Base-by-base conservation (phyloP, 78 protist genomes). In the Dictyostelium firmibasis region DNA sequence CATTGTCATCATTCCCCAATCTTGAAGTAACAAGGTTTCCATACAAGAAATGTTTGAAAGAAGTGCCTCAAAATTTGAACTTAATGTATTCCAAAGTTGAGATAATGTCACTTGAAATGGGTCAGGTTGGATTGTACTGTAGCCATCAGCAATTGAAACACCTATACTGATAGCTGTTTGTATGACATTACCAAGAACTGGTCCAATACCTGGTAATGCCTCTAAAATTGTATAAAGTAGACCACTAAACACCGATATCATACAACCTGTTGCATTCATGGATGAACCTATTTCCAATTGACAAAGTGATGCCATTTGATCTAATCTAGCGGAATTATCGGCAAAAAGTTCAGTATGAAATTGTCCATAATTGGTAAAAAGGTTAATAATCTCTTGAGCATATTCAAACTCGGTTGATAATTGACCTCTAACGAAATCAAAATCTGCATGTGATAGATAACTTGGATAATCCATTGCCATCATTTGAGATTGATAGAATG, bases 1-100 rank as follows among this genome's bases (percentile, higher is more conserved):
- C 11, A 43, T 14, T 53, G 10, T 29, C 85, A 81, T 81, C 85
- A 31, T 81, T 27, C 85, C 85, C 85, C 85, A 81, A 50, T 81
- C 85, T 13, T 27, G n/a, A 7, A 75, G n/a, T 23, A 75, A 8
- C n/a, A 36, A 7, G 9, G 85, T 81, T 31, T 81, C 85, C 16
- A 81, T 81, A 27, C 2, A 16, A 1, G 43, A 33, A 1, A 53
- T 18, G 2, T 62, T 50, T 14, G 85, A 16, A 8, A 50, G 8
- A 14, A 81, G 38, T 16, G 47, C 72, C 29, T 81, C 72, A 53
- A 29, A 81, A 50, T 43, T 81, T 11, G 10, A 5, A 10, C 44
- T 27, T 25, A 81, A 9, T 4, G 43, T 81, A 31, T 10, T 14
- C 70, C 44, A 29, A 13, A 81, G n/a, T 16, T n/a, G 1, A 13